These are phyloP conservation scores for Talaromyces sp. DNA, from an alignment of 2,329 filamentous ascomycete genomes.

Conservation along the genomic window DNA sequence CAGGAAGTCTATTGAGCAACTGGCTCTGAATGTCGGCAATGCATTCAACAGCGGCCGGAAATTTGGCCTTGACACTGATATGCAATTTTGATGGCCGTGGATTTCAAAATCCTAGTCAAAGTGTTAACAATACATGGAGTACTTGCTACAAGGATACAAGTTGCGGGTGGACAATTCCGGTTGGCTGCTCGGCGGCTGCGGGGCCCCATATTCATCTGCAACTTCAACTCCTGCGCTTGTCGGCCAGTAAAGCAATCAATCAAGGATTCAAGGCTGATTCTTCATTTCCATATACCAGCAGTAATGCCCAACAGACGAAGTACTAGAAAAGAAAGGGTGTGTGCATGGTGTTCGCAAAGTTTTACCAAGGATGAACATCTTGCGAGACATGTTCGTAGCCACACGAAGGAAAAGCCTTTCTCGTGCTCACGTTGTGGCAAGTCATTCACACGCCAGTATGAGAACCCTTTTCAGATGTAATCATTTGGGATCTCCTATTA, in stretches of 20 bases:
- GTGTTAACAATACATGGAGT: too few relatives aligned
- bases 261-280: neutral
- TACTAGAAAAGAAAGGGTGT: conserved; percentile 1
- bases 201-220: neutral
- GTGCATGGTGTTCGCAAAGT: conserved; percentile 3
- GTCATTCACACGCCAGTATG: conserved; percentile 4
- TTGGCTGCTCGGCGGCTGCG: neutral
- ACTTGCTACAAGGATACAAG: neutral
- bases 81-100: neutral
- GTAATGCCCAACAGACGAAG: neutral
- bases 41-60: neutral
- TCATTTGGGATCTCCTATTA: neutral
- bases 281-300: neutral
- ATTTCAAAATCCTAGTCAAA: neutral
- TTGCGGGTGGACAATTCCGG: too few relatives aligned
- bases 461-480: neutral
- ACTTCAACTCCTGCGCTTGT: neutral
- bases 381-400: conserved; percentile 3
- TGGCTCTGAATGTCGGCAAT: neutral
- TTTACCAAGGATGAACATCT: conserved; percentile 9
- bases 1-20: neutral
- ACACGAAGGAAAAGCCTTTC: conserved; percentile 5
- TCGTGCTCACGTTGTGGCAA: conserved; percentile 3
- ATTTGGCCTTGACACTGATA: neutral
- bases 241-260: neutral